phyloP scores from a whole-genome alignment of 768 basidiomycete species.

The Collybia sp. region DNA sequence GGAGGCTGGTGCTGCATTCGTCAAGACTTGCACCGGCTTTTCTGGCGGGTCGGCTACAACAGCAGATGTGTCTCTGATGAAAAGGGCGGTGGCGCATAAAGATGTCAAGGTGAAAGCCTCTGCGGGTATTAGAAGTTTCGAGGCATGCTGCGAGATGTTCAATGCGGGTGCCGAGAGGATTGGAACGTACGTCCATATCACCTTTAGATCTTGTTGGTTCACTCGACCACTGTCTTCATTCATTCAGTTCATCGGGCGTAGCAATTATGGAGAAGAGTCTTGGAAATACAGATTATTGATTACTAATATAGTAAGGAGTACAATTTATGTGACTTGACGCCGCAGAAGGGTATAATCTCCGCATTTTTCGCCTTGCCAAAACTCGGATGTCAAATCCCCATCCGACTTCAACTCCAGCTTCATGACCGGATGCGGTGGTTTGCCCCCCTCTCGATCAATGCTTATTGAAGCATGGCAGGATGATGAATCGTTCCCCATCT shows the following conservation, averaged over 20 bases:
- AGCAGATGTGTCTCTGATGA: conserved; percentile 42
- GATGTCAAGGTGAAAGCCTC: conserved; percentile 47
- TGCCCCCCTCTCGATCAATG: no score
- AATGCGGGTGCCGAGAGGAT: conserved; percentile 46
- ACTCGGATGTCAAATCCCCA: no score
- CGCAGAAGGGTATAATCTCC: no score
- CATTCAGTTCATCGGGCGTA: conserved; percentile 19
- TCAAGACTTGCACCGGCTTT: conserved; percentile 54
- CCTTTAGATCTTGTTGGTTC: not conserved
- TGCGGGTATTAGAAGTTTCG: conserved; percentile 43
- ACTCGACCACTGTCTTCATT: not conserved
- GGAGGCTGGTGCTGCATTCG: conserved; percentile 45
- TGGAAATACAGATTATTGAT: conserved; percentile 10
- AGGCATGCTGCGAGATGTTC: conserved; percentile 42
- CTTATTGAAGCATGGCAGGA: no score
- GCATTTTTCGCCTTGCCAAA: no score
- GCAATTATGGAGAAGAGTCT: conserved; percentile 18
- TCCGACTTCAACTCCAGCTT: no score
- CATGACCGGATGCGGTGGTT: no score
- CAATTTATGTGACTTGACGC: no score
- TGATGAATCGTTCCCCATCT: no score
- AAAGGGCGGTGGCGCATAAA: conserved; percentile 31
- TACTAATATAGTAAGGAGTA: not conserved
- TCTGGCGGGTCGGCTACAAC: conserved; percentile 39
- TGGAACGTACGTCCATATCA: conserved; percentile 39